Evolutionary conservation across 768 basidiomycete genomes (phyloP).

Genomic region (Podaxis sp.): DNA sequence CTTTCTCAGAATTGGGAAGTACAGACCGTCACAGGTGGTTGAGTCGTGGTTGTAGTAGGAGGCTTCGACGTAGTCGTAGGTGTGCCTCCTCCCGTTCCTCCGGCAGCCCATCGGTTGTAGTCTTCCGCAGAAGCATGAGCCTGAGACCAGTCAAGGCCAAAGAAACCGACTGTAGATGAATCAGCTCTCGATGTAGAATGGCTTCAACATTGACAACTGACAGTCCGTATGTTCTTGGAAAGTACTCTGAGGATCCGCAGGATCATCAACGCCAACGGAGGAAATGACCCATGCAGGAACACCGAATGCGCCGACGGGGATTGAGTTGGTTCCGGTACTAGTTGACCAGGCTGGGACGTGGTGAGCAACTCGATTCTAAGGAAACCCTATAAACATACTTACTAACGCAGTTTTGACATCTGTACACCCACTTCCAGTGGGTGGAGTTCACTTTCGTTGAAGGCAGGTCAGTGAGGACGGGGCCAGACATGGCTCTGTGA

Average conservation of each 20-base stretch:
- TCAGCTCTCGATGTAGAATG: background rate
- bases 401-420: constrained; percentile 67
- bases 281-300: constrained; percentile 55
- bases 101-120: constrained; percentile 50
- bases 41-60: constrained; percentile 32
- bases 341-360: constrained; percentile 35
- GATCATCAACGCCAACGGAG: constrained; percentile 39
- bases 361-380: background rate
- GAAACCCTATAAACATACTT: constrained; percentile 18
- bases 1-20: background rate
- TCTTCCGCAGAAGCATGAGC: constrained; percentile 43
- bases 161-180: constrained; percentile 51
- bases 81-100: constrained; percentile 41
- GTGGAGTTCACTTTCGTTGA: constrained; percentile 52
- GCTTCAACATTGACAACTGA: constrained; percentile 24
- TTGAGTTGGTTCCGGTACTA: constrained; percentile 31
- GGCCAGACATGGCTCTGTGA: constrained; percentile 27
- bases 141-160: constrained; percentile 44
- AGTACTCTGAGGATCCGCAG: constrained; percentile 47
- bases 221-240: constrained; percentile 61
- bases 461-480: constrained; percentile 46
- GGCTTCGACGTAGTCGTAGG: constrained; percentile 25
- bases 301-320: constrained; percentile 32
- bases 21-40: constrained; percentile 26
- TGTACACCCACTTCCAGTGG: constrained; percentile 67